phyloP scores from a whole-genome alignment of 2,329 filamentous ascomycete species.

The Ceratocystis huliohia region DNA sequence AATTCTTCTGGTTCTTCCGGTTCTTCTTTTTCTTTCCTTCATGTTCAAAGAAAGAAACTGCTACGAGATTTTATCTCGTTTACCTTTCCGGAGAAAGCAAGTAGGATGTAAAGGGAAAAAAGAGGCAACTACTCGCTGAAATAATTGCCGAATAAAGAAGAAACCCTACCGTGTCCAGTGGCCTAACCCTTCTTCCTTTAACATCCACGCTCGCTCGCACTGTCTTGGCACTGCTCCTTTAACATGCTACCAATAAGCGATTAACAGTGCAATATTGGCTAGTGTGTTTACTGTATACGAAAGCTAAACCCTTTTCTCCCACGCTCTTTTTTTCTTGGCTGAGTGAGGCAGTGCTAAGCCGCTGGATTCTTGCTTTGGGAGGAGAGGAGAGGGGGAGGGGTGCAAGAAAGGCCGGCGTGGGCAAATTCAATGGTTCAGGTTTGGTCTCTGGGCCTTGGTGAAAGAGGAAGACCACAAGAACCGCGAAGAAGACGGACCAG shows the following conservation, averaged over 20 bases:
- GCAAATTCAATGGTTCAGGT: neutral
- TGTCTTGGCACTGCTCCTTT: neutral
- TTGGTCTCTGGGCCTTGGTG: neutral
- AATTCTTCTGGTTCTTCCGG: neutral
- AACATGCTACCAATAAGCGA: no score
- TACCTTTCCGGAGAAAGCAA: neutral
- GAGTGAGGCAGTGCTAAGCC: slow-evolving; percentile 5
- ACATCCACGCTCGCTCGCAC: neutral
- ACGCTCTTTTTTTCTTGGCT: neutral
- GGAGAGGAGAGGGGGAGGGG: neutral
- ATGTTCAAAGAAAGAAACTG: neutral
- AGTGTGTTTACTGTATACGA: neutral
- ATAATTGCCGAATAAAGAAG: neutral
- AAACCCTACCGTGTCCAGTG: neutral
- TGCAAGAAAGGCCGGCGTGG: neutral
- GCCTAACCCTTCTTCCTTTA: neutral
- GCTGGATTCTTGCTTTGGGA: neutral
- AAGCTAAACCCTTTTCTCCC: neutral
- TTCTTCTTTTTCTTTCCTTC: neutral
- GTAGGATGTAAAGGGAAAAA: neutral
- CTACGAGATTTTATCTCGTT: no score
- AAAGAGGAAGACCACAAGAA: no score
- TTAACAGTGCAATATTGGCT: no score
- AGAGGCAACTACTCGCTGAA: neutral
- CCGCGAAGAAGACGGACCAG: no score